phyloP scores from a whole-genome alignment of 805 yeast genomes.

The Candida suzukii region DNA sequence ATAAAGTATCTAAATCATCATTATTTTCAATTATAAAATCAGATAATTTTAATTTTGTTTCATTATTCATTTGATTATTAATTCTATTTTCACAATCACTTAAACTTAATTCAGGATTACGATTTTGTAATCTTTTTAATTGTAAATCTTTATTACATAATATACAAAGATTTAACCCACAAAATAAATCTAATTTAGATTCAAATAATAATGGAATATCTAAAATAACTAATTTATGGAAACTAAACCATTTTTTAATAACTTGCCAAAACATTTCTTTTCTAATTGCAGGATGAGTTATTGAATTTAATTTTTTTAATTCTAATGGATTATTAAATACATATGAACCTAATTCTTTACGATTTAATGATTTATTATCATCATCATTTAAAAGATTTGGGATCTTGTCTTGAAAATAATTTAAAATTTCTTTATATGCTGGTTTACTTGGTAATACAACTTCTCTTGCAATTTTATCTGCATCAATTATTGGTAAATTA shows the following conservation, averaged over 20 bases:
- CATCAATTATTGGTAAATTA: slow-evolving; percentile 66
- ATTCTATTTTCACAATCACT: slow-evolving; percentile 72
- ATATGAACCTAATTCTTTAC: slow-evolving; percentile 68
- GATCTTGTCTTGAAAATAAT: slow-evolving; percentile 47
- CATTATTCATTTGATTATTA: slow-evolving; percentile 64
- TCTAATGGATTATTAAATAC: slow-evolving; percentile 67
- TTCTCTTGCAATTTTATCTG: slow-evolving; percentile 82
- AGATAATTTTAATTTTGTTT: slow-evolving; percentile 48
- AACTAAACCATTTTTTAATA: slow-evolving; percentile 47
- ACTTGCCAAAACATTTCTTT: slow-evolving; percentile 56
- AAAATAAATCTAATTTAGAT: slow-evolving; percentile 57
- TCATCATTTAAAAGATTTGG: slow-evolving; percentile 42
- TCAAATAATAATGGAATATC: slow-evolving; percentile 93
- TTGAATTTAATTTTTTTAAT: slow-evolving; percentile 53
- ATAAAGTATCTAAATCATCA: slow-evolving; percentile 34
- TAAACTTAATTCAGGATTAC: slow-evolving; percentile 61
- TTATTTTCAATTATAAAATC: slow-evolving; percentile 67
- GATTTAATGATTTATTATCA: slow-evolving; percentile 40
- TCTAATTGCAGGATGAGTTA: slow-evolving; percentile 86
- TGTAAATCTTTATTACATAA: slow-evolving; percentile 55
- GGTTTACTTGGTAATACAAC: slow-evolving; percentile 75
- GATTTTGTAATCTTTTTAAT: slow-evolving; percentile 47
- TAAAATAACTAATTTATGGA: slow-evolving; percentile 56
- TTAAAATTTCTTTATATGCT: slow-evolving; percentile 62
- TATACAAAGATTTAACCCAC: slow-evolving; percentile 68